A percentile compares a stretch with the other conserved stretches of the same genome.
phyloP scores from a whole-genome alignment of 2,329 filamentous ascomycete species.

The Ophiostoma sp. region DNA sequence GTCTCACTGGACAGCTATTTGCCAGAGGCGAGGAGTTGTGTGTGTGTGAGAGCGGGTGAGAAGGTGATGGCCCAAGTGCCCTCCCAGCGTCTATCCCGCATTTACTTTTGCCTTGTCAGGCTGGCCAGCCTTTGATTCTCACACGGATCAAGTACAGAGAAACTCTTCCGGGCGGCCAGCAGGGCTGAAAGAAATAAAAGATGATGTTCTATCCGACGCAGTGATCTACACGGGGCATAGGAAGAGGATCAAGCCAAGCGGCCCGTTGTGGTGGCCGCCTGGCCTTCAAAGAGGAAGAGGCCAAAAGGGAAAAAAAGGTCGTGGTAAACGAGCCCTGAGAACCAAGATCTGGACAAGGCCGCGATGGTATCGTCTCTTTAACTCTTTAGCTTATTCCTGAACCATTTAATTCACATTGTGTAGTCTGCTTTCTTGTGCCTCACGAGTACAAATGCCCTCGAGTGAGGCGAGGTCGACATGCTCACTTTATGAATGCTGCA shows the following conservation, averaged over 20 bases:
- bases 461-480: too few species aligned
- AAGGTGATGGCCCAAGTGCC: neutral
- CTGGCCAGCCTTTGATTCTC: neutral
- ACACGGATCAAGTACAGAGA: neutral
- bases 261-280: neutral
- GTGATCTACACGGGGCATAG: neutral
- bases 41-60: neutral
- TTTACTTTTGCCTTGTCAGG: neutral
- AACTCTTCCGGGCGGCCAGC: neutral
- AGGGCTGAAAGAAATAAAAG: constrained; percentile 6
- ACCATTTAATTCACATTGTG: too few species aligned
- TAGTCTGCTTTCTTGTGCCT: too few species aligned
- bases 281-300: neutral
- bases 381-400: too few species aligned
- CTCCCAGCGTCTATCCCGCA: constrained; percentile 12
- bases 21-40: neutral
- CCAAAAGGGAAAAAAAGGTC: neutral
- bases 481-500: too few species aligned
- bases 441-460: too few species aligned
- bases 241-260: neutral
- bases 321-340: neutral
- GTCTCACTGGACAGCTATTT: neutral
- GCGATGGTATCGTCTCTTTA: too few species aligned
- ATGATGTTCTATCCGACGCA: neutral
- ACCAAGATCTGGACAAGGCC: neutral